Conservation (phyloP, 2,329 filamentous ascomycete genomes). For the Plectosphaerella sp. region DNA sequence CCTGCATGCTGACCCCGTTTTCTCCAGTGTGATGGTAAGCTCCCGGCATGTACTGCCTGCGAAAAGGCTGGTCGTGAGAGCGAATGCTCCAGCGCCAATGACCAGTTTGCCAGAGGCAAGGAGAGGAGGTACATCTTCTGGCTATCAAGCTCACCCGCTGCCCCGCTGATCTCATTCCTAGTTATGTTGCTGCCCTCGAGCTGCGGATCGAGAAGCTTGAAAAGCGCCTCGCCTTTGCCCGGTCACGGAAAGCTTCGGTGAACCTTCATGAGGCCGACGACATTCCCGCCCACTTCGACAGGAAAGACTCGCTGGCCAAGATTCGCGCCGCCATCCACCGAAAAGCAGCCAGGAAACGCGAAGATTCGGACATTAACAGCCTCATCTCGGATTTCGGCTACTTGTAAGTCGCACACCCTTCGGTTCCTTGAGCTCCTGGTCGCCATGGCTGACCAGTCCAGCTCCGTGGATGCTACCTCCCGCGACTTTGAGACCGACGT, state of each 20-base stretch:
- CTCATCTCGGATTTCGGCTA: constrained; percentile 92
- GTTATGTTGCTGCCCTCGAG: constrained; percentile 94
- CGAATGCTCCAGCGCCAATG: constrained; percentile 90
- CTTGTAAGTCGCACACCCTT: constrained; percentile 50
- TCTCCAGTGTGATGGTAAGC: constrained; percentile 80
- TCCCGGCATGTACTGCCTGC: constrained; percentile 92
- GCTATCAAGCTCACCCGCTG: not conserved
- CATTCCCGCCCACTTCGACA: constrained; percentile 40
- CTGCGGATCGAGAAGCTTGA: constrained; percentile 85
- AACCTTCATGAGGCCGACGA: constrained; percentile 58
- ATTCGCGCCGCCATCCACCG: constrained; percentile 61
- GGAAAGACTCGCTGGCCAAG: constrained; percentile 58
- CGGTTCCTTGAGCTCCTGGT: not conserved
- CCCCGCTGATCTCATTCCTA: constrained; percentile 19
- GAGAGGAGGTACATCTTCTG: constrained; percentile 64
- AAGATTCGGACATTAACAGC: constrained; percentile 85
- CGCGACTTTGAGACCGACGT: constrained; percentile 88
- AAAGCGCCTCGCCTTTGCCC: constrained; percentile 66
- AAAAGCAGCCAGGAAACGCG: constrained; percentile 60
- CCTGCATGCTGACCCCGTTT: not conserved
- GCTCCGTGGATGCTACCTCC: constrained; percentile 90
- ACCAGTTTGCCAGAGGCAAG: constrained; percentile 93
- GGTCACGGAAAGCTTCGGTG: constrained; percentile 67
- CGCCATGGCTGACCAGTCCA: constrained; percentile 29
- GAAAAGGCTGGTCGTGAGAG: constrained; percentile 82